A percentile compares a stretch with the other conserved stretches of the same genome.
Conservation (phyloP, 345 rosid genomes). For the Rhizophora mangle region DNA sequence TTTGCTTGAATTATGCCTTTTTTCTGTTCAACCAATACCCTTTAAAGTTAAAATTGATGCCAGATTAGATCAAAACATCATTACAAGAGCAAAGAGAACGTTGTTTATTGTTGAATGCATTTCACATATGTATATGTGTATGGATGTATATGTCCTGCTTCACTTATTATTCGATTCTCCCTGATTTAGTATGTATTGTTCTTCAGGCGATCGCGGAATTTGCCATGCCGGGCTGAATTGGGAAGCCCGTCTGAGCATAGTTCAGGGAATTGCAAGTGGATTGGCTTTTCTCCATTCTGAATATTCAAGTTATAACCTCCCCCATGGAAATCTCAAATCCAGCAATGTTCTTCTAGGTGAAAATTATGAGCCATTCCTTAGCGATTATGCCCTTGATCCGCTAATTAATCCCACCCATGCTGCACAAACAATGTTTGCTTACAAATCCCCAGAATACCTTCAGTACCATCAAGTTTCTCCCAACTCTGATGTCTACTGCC, state of each 20-base stretch:
- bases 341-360: conserved; percentile 26
- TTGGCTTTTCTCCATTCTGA: conserved; percentile 18
- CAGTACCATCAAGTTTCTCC: conserved; percentile 12
- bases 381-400: conserved; percentile 26
- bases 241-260: conserved; percentile 21
- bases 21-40: no score
- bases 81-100: no score
- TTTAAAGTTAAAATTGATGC: no score
- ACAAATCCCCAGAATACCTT: conserved; percentile 26
- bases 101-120: no score
- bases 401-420: conserved; percentile 17
- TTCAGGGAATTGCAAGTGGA: conserved; percentile 29
- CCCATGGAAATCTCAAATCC: conserved; percentile 34
- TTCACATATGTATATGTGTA: no score
- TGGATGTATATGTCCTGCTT: no score
- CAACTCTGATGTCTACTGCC: conserved; percentile 26
- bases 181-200: neutral
- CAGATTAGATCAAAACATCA: no score
- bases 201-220: conserved; percentile 29
- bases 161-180: no score
- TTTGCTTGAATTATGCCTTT: no score
- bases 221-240: conserved; percentile 24
- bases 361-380: conserved; percentile 14
- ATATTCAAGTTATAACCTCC: conserved; percentile 16
- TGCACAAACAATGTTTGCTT: conserved; percentile 25